Evolutionary conservation across 2,329 filamentous ascomycete species (phyloP), one percentile per base, ranked within the genome.

Genomic region (Penicillium nordicum): DNA sequence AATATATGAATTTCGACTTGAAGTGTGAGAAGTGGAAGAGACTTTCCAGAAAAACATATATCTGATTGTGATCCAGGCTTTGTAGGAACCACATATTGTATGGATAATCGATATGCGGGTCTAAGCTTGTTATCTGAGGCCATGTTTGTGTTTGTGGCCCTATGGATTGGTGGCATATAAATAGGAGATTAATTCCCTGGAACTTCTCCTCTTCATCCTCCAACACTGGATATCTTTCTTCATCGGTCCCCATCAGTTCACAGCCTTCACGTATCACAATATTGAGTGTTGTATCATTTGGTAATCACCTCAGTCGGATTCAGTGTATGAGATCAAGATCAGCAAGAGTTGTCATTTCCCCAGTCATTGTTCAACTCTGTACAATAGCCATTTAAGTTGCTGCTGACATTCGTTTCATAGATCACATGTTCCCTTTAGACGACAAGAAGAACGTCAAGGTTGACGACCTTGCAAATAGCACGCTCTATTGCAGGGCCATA

Each of bases 401-500:
- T 1, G 37, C 37, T 38, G 5, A 38, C 37, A 21, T 5, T 21
- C 5, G 10, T 10, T 18, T 11, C 4, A 38, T 3, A 38, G 29
- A 12, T 30, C 1, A 5, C 1, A 11, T 5, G 29, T 30, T 30
- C 29, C 1, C 4, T 6, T 7, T 30, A 3, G 42, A 44, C 7
- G 1, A 4, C 2, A 44, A 18, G 10, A 25, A 16, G 4, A n/a
- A 44, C 7, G n/a, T 21, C n/a, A 25, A 46, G 1, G 4, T 23
- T 21, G 7, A 25, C n/a, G n/a, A 34, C 7, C n/a, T 32, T 23
- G 5, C 5, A 3, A 18, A 32, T 8, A 5, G 18, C 1, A 14
- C 2, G 1, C 9, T 5, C 5, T 12, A 18, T 5, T 2, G 29
- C 5, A 12, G 12, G 11, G 0, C 5, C 27, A 7, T 18, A 7